Conservation (phyloP, 495 filamentous ascomycete genomes). For the Podospora pseudocomata region DNA sequence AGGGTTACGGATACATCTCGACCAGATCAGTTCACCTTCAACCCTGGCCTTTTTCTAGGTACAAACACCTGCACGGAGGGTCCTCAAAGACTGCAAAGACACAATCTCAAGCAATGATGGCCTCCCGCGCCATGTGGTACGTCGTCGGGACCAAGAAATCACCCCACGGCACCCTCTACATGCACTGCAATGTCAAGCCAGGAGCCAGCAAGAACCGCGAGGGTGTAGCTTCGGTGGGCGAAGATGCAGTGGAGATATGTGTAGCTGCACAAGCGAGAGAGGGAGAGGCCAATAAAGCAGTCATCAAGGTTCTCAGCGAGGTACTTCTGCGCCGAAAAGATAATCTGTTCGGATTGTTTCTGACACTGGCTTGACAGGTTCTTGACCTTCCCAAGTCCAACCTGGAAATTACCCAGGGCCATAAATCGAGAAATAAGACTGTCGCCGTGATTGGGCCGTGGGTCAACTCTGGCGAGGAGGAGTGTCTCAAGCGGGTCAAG, state of each 20-base stretch:
- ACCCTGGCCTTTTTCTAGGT: no score
- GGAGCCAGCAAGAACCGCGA: slow-evolving; percentile 59
- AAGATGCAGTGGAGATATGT: slow-evolving; percentile 56
- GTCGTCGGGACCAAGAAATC: slow-evolving; percentile 35
- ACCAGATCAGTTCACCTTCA: no score
- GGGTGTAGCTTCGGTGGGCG: slow-evolving; percentile 52
- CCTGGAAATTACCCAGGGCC: slow-evolving; percentile 59
- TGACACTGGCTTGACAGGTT: slow-evolving; percentile 11
- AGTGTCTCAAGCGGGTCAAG: slow-evolving; percentile 24
- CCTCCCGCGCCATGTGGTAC: slow-evolving; percentile 28
- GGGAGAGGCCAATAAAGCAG: slow-evolving; percentile 64
- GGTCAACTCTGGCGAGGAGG: slow-evolving; percentile 27
- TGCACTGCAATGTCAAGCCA: slow-evolving; percentile 62
- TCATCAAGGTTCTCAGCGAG: slow-evolving; percentile 60
- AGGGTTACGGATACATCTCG: no score
- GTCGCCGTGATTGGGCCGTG: slow-evolving; percentile 26
- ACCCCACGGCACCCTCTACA: slow-evolving; percentile 38
- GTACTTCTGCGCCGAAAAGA: slow-evolving; percentile 32
- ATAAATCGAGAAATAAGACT: slow-evolving; percentile 61
- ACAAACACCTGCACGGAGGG: background rate
- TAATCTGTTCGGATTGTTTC: background rate
- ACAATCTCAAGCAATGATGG: background rate
- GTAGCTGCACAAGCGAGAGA: slow-evolving; percentile 61
- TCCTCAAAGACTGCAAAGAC: background rate
- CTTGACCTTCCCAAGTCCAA: slow-evolving; percentile 61